These are phyloP conservation scores for Prunus yedoensis DNA, from an alignment of 331 rosid genomes.

Conservation along the genomic window DNA sequence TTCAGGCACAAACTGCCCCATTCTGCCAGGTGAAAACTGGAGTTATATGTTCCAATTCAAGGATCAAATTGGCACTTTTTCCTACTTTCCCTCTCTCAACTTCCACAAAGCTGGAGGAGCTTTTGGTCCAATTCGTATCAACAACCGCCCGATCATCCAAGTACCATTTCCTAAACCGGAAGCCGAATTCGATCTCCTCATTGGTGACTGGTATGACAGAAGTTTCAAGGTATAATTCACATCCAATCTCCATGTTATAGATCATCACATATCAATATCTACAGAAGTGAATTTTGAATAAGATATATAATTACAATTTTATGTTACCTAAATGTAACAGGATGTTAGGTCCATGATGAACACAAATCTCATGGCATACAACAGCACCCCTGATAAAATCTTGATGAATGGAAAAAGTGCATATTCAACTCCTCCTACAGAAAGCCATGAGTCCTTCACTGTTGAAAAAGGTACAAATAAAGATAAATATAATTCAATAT, in stretches of 20 bases:
- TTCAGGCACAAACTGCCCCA: slow-evolving; percentile 32
- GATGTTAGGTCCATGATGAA: slow-evolving; percentile 21
- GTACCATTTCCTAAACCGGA: slow-evolving; percentile 28
- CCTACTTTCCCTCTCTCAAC: slow-evolving; percentile 30
- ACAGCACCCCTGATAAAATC: slow-evolving; percentile 24
- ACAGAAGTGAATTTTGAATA: not conserved
- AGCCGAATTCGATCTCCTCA: slow-evolving; percentile 33
- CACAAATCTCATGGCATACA: not conserved
- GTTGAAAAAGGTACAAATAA: slow-evolving; percentile 13
- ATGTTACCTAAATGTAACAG: slow-evolving; percentile 12
- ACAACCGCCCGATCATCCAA: slow-evolving; percentile 2
- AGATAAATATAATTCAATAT: not conserved
- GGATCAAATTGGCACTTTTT: slow-evolving; percentile 33
- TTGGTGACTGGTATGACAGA: slow-evolving; percentile 31
- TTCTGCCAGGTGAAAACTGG: slow-evolving; percentile 27
- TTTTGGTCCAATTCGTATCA: slow-evolving; percentile 9
- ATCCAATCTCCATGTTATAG: not conserved
- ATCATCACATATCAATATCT: not conserved
- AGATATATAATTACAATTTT: not conserved
- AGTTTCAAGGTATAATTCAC: slow-evolving; percentile 24
- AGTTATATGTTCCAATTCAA: slow-evolving; percentile 26
- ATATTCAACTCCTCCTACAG: slow-evolving; percentile 3
- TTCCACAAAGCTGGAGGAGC: slow-evolving; percentile 30
- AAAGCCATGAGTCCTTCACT: slow-evolving; percentile 18
- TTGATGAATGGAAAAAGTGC: slow-evolving; percentile 33